These are phyloP conservation scores for Tagetes patula DNA, from an alignment of 129 eudicot genomes.

Conservation along the genomic window DNA sequence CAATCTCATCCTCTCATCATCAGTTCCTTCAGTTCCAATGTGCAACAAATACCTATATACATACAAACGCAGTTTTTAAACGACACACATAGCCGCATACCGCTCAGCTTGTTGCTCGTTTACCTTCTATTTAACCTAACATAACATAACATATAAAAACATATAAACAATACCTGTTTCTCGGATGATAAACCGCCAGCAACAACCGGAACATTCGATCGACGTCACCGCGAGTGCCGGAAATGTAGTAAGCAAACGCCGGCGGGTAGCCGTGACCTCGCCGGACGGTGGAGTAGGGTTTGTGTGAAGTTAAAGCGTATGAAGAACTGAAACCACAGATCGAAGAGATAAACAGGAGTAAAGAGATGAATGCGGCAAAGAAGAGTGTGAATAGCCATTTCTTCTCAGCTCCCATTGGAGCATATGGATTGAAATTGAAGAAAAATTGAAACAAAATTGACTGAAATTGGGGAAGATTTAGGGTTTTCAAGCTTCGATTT, in stretches of 20 bases:
- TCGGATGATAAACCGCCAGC: constrained; percentile 84
- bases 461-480: not conserved
- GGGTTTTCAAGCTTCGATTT: not conserved
- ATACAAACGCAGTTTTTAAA: too few relatives aligned
- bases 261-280: constrained; percentile 74
- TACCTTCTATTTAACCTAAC: too few relatives aligned
- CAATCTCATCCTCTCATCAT: constrained; percentile 64
- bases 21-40: constrained; percentile 59
- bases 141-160: too few relatives aligned
- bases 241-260: constrained; percentile 80
- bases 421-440: not conserved
- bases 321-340: constrained; percentile 56
- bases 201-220: constrained; percentile 63
- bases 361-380: constrained; percentile 66
- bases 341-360: constrained; percentile 57
- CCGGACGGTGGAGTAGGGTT: constrained; percentile 41
- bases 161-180: constrained; percentile 42
- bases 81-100: too few relatives aligned
- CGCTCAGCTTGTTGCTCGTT: too few relatives aligned
- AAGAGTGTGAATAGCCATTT: constrained; percentile 83
- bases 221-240: constrained; percentile 63
- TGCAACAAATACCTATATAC: constrained; percentile 55
- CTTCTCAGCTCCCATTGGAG: constrained; percentile 66
- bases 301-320: constrained; percentile 10
- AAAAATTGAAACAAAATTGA: too few relatives aligned